A percentile compares a stretch with the other conserved stretches of the same genome.
Conservation (phyloP, 306 rosid species). For the Datisca glomerata region DNA sequence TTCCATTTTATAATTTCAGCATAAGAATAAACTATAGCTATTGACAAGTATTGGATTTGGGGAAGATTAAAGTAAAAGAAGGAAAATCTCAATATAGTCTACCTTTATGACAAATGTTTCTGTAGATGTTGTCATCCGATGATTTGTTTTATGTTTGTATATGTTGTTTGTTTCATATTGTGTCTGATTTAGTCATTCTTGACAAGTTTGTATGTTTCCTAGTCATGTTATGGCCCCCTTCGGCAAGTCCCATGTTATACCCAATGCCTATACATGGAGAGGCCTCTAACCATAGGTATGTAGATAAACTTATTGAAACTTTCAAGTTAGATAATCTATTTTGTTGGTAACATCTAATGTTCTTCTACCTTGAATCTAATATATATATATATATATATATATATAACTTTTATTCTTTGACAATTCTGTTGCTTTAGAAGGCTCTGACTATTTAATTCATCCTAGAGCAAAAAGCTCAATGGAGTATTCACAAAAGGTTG, state of each 20-base stretch:
- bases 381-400: neutral
- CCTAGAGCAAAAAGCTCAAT: constrained; percentile 63
- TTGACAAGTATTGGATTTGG: too few relatives aligned
- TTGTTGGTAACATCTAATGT: neutral
- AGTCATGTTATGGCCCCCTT: constrained; percentile 95
- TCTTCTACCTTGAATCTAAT: neutral
- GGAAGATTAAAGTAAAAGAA: too few relatives aligned
- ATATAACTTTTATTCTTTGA: constrained; percentile 12
- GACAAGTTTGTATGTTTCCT: constrained; percentile 21
- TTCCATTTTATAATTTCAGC: too few relatives aligned
- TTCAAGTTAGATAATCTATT: constrained; percentile 8
- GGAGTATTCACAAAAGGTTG: constrained; percentile 53
- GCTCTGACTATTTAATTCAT: constrained; percentile 53
- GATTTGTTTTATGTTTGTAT: constrained; percentile 2
- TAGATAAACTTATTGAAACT: too few relatives aligned
- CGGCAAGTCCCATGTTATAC: constrained; percentile 65
- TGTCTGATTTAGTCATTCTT: constrained; percentile 1
- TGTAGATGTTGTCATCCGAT: too few relatives aligned
- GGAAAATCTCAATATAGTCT: too few relatives aligned
- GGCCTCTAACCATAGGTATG: constrained; percentile 93
- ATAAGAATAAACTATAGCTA: too few relatives aligned
- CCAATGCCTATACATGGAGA: constrained; percentile 90
- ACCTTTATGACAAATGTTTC: too few relatives aligned
- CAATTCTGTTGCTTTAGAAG: constrained; percentile 74
- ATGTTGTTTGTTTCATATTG: neutral